Percentiles rank a stretch among this genome's conserved stretches.
Conservation (phyloP, 192 early-diverging fungal genomes). For the Umbelopsis sp. region DNA sequence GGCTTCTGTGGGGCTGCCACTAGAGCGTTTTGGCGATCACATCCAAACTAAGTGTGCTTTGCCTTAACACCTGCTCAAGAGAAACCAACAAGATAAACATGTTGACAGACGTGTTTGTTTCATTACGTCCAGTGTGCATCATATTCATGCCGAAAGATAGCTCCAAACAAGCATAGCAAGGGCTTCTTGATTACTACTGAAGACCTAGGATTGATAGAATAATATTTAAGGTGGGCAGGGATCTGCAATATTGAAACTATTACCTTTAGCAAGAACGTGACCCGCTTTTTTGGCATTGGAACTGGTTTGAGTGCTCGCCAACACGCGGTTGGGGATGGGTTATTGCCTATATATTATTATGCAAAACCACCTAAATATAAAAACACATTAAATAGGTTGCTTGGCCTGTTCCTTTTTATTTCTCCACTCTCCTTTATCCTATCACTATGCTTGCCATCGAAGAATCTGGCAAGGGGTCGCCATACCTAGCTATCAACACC, state of each 20-base stretch:
- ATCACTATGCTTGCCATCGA: conserved; percentile 18
- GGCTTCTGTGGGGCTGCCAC: too few species aligned
- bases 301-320: conserved; percentile 19
- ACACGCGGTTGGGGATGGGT: conserved; percentile 16
- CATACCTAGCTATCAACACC: conserved; percentile 9
- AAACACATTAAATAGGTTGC: not conserved
- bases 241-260: conserved; percentile 9
- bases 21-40: not conserved
- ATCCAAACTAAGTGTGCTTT: not conserved
- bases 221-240: not conserved
- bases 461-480: conserved; percentile 13
- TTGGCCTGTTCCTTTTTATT: not conserved
- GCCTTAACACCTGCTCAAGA: not conserved
- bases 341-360: not conserved
- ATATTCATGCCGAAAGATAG: not conserved
- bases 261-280: conserved; percentile 8
- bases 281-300: conserved; percentile 8
- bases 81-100: not conserved
- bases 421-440: conserved; percentile 15
- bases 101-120: not conserved
- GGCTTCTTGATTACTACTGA: too few species aligned
- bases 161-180: too few species aligned
- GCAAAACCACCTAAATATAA: not conserved
- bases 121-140: not conserved
- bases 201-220: not conserved